Base-by-base conservation (phyloP, 306 rosid genomes). In the Cucumis sativus region DNA sequence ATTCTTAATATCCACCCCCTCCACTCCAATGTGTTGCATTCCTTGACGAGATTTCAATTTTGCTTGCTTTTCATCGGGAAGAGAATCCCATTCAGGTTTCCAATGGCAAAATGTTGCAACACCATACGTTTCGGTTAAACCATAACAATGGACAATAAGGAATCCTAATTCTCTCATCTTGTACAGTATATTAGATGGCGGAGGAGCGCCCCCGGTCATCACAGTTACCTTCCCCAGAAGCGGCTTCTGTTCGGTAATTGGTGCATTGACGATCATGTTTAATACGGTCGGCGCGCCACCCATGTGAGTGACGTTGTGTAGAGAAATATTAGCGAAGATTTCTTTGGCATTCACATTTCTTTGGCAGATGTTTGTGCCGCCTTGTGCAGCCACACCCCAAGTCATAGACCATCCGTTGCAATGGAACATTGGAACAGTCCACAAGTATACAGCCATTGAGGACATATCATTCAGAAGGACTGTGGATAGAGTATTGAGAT, bases 401-500 rank as follows among this genome's bases (percentile, higher is more conserved):
- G 92, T 84, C 73, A 69, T 80, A 85, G 79, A 70, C 97, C 97
- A 91, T 6, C 94, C 97, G 41, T 89, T 91, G 41, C 89, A 86
- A 54, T 91, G 97, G 81, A 91, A 91, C 89, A 91, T 88, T 87
- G 89, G 1, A 88, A 80, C 75, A 5, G 91, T 89, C 94, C 94
- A 91, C 8, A 91, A 70, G 18, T 70, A 86, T 14, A 86, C 55
- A 0, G 97, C 87, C 18, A n/a, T 88, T 88, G 0, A 89, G 89
- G 0, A 83, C 86, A 0, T 55, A 47, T 91, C 94, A 91, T 0
- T 54, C 0, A 54, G 4, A 51, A 74, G 49, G n/a, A 74, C 8
- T 28, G 63, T n/a, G 20, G 45, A 56, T 13, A 74, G 11, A 54
- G 63, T 52, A 35, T 74, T 74, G 18, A 74, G 68, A 89, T 88